A percentile compares a stretch with the other conserved stretches of the same genome.
These are phyloP conservation scores for Entonaema liquescens DNA, from an alignment of 495 filamentous ascomycete species.

Conservation along the genomic window DNA sequence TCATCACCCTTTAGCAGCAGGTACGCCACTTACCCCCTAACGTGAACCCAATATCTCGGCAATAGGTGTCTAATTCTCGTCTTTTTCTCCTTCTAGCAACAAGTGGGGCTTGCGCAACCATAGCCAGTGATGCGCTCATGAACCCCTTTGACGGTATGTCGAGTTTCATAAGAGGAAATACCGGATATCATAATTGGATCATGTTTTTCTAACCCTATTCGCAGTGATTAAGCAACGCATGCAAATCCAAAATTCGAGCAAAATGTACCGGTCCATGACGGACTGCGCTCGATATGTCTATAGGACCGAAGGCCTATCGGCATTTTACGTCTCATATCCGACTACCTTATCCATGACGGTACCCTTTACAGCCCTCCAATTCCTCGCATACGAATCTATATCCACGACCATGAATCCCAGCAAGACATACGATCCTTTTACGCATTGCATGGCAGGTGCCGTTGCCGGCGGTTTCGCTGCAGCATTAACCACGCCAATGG, in stretches of 20 bases:
- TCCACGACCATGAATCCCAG: slow-evolving; percentile 90
- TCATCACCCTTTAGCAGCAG: slow-evolving; percentile 93
- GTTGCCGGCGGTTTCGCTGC: slow-evolving; percentile 93
- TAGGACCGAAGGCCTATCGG: slow-evolving; percentile 82
- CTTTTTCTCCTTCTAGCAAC: slow-evolving; percentile 65
- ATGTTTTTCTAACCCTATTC: slow-evolving; percentile 29
- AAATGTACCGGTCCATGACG: slow-evolving; percentile 78
- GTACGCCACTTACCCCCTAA: slow-evolving; percentile 55
- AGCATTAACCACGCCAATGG: slow-evolving; percentile 91
- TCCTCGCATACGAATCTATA: slow-evolving; percentile 95
- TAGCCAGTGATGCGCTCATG: slow-evolving; percentile 97
- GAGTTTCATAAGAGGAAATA: no score
- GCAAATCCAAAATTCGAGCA: slow-evolving; percentile 94
- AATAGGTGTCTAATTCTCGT: slow-evolving; percentile 14
- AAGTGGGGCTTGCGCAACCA: slow-evolving; percentile 93
- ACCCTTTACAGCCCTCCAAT: slow-evolving; percentile 95
- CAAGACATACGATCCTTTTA: slow-evolving; percentile 86
- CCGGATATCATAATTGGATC: no score
- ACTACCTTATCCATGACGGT: slow-evolving; percentile 99
- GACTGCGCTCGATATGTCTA: slow-evolving; percentile 91
- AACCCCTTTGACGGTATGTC: slow-evolving; percentile 95
- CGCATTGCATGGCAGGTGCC: slow-evolving; percentile 90
- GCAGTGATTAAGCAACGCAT: slow-evolving; percentile 99
- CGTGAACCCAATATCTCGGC: slow-evolving; percentile 14
- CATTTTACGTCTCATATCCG: slow-evolving; percentile 98